Evolutionary conservation across 2,329 filamentous ascomycete species (phyloP).

Genomic region (Ceratocystis colombiana): DNA sequence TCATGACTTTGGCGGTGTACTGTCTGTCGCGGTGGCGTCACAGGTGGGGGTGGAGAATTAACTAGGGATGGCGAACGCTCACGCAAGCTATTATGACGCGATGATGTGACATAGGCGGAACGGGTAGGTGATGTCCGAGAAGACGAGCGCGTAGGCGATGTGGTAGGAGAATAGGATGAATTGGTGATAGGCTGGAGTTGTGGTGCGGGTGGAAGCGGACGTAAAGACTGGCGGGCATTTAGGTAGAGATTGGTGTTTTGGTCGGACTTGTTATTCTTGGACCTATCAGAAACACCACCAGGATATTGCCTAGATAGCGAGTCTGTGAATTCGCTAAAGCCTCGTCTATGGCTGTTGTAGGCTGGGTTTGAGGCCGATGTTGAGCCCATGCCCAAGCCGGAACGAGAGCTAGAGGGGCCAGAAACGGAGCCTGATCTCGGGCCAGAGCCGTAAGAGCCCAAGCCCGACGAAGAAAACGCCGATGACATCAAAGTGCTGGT

Average conservation of each 20-base stretch:
- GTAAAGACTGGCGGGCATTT: constrained; percentile 64
- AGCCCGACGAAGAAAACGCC: constrained; percentile 35
- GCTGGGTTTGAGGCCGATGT: constrained; percentile 47
- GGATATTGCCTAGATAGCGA: constrained; percentile 36
- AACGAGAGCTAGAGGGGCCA: constrained; percentile 25
- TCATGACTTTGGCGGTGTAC: constrained; percentile 33
- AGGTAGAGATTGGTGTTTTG: constrained; percentile 56
- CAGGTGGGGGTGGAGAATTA: constrained; percentile 16
- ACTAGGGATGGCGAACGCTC: constrained; percentile 15
- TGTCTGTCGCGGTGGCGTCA: constrained; percentile 21
- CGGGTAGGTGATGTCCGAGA: constrained; percentile 22
- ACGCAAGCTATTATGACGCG: constrained; percentile 9
- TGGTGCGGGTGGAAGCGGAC: constrained; percentile 60
- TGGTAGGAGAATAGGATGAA: constrained; percentile 13
- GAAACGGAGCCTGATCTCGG: constrained; percentile 35
- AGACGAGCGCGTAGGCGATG: constrained; percentile 23
- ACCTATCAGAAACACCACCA: constrained; percentile 18
- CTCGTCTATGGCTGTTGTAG: constrained; percentile 55
- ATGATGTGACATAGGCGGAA: constrained; percentile 20
- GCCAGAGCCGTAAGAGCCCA: constrained; percentile 40
- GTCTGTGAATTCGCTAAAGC: constrained; percentile 60
- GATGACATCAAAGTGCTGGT: constrained; percentile 56
- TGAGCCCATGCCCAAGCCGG: not conserved
- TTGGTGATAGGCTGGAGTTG: constrained; percentile 30
- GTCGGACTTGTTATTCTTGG: constrained; percentile 28